Evolutionary conservation across 2,329 filamentous ascomycete genomes (phyloP).

Genomic region (Verticillium albo-atrum): DNA sequence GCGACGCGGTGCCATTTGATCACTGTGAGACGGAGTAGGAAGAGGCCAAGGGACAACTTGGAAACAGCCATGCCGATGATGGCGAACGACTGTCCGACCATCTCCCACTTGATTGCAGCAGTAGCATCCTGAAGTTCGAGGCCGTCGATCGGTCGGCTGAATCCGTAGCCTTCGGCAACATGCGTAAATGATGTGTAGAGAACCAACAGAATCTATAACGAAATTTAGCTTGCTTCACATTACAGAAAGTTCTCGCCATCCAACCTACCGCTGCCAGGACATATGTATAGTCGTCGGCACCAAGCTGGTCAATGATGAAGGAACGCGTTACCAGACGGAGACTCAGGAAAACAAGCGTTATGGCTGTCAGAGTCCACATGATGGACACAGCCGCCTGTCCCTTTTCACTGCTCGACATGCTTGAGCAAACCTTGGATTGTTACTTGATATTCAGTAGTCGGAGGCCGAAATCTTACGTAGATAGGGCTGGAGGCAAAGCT

Average conservation of each 20-base stretch:
- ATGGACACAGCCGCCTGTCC: constrained; percentile 9
- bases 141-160: constrained; percentile 22
- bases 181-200: constrained; percentile 26
- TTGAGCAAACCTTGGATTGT: neutral
- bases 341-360: constrained; percentile 21
- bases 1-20: constrained; percentile 26
- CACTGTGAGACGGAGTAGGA: constrained; percentile 30
- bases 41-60: constrained; percentile 33
- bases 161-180: constrained; percentile 24
- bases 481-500: too few relatives aligned
- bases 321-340: constrained; percentile 30
- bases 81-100: constrained; percentile 29
- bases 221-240: neutral
- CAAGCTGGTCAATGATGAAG: constrained; percentile 20
- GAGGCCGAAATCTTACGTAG: too few relatives aligned
- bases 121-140: constrained; percentile 17
- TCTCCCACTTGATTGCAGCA: constrained; percentile 22
- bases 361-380: constrained; percentile 19
- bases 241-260: too few relatives aligned
- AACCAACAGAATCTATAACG: constrained; percentile 19
- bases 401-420: neutral
- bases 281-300: constrained; percentile 30
- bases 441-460: neutral
- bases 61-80: constrained; percentile 33
- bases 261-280: constrained; percentile 18